phyloP scores from a whole-genome alignment of 768 basidiomycete species.

The Phanerochaete carnosa region DNA sequence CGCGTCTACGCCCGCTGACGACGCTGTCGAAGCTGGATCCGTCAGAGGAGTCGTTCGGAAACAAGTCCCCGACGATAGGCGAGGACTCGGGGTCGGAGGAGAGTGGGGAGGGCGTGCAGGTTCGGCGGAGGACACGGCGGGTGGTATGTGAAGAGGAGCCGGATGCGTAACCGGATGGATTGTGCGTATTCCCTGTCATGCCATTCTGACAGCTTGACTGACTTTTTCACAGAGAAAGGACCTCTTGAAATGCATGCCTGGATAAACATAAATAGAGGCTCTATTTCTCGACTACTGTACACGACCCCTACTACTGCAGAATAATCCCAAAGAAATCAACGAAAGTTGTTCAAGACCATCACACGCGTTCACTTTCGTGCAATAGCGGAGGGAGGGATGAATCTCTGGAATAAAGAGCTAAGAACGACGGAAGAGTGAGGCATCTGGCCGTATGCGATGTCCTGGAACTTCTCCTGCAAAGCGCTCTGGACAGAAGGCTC shows the following conservation, averaged over 20 bases:
- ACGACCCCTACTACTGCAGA: not conserved
- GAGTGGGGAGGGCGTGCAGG: conserved; percentile 1
- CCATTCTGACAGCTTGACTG: not conserved
- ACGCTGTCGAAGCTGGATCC: conserved; percentile 11
- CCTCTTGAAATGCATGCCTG: not conserved
- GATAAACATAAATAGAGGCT: not conserved
- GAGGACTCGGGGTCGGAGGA: conserved; percentile 6
- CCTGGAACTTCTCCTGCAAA: conserved; percentile 9
- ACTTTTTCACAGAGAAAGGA: not conserved
- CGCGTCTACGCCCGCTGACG: conserved; percentile 7
- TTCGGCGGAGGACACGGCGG: not conserved
- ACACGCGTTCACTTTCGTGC: not conserved
- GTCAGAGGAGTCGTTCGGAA: conserved; percentile 6
- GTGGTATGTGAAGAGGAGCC: not conserved
- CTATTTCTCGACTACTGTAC: not conserved
- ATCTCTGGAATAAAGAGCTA: conserved; percentile 9
- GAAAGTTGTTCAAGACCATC: not conserved
- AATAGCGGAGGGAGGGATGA: not conserved
- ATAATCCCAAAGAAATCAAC: not conserved
- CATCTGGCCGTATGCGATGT: conserved; percentile 12
- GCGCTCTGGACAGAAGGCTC: conserved; percentile 5
- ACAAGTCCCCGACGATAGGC: not conserved
- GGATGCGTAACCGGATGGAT: not conserved
- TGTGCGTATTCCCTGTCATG: not conserved
- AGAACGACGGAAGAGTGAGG: conserved; percentile 11